These are phyloP conservation scores for Leucocoprinus leucothites DNA, from an alignment of 768 basidiomycete genomes.

Conservation along the genomic window DNA sequence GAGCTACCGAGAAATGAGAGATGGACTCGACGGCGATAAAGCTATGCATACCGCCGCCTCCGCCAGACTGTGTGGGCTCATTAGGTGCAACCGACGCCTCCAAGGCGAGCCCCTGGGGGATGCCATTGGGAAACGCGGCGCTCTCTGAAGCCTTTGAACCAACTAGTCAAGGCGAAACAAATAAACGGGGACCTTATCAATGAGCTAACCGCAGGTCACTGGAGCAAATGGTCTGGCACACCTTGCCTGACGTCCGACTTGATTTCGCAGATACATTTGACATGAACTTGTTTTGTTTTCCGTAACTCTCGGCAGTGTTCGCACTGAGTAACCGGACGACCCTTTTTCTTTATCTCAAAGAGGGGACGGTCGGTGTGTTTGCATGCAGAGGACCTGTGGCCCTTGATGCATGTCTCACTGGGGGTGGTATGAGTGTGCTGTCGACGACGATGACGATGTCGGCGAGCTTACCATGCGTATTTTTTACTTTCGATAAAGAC, in stretches of 20 bases:
- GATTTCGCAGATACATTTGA: conserved; percentile 82
- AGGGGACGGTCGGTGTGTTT: conserved; percentile 85
- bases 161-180: conserved; percentile 25
- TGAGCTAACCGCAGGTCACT: conserved; percentile 31
- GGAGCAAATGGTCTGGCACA: conserved; percentile 30
- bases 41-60: conserved; percentile 56
- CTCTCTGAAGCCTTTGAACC: conserved; percentile 55
- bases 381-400: conserved; percentile 87
- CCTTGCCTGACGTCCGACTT: conserved; percentile 74
- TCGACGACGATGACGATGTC: conserved; percentile 8
- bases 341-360: conserved; percentile 92
- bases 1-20: conserved; percentile 36
- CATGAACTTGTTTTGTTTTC: conserved; percentile 83
- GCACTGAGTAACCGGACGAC: conserved; percentile 89
- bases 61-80: conserved; percentile 57
- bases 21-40: background rate
- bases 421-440: conserved; percentile 12
- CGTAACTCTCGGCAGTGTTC: conserved; percentile 82
- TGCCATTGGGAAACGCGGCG: conserved; percentile 80
- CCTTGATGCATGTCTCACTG: conserved; percentile 93
- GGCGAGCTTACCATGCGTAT: conserved; percentile 68
- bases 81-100: conserved; percentile 63
- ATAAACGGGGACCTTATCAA: conserved; percentile 38
- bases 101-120: conserved; percentile 54
- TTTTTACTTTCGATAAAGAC: conserved; percentile 67